Evolutionary conservation across 2,329 filamentous ascomycete genomes (phyloP), one percentile per base, ranked within the genome.

Genomic region (Thermoascus crustaceus): DNA sequence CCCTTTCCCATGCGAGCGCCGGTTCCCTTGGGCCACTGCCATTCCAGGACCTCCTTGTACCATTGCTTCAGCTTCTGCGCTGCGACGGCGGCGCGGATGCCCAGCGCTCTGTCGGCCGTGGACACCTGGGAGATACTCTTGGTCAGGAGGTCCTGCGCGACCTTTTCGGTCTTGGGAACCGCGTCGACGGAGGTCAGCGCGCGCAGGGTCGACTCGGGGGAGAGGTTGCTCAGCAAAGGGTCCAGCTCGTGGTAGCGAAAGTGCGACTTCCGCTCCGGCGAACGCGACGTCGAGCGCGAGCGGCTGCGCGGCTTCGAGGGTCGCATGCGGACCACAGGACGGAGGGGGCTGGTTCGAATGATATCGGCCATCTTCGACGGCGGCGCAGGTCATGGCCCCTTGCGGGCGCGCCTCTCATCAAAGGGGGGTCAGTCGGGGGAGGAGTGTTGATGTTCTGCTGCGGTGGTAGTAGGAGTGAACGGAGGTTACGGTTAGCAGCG

Each of bases 61-160:
- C 77, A 80, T 45, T 67, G 59, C 45, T 69, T 67, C 41, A 80
- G 53, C 38, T 73, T 71, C 48, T 78, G 68, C 18, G 73, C 75
- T 17, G 71, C 71, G 48, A 73, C 63, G 18, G 76, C 76, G 17
- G 76, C 76, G 42, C 73, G 68, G 34, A 71, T 68, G 5, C 74
- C 76, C 41, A 79, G 58, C 19, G 73, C 72, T 45, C 74, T 66
- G 55, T 80, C 74, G 7, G 71, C 65, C 2, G 64, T 57, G 2
- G 75, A 75, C 7, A 74, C 72, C 39, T 66, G 63, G 2, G 71
- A 66, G 44, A 78, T 74, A 53, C 72, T 75, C 31, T 60, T 58
- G 19, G 57, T 52, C 10, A 70, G 52, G 19, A 62, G 54, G 47
- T 62, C 57, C 34, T 66, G 55, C 8, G 61, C 55, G 14, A 49